These are phyloP conservation scores for Filosporella fistucella DNA, from an alignment of 495 filamentous ascomycete species.

Conservation along the genomic window DNA sequence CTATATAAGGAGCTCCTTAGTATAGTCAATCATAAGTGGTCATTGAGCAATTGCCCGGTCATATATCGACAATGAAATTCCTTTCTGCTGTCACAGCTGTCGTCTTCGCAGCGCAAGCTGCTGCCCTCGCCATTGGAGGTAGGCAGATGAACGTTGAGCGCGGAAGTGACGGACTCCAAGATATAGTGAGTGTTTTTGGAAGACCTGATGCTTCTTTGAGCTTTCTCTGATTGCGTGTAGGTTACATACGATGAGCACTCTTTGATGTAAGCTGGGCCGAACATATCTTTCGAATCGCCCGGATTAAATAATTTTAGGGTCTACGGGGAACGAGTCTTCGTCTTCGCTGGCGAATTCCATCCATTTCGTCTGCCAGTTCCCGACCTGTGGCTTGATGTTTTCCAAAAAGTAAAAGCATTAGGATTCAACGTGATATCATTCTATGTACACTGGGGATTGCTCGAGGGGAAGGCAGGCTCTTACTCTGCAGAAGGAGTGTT, in stretches of 20 bases:
- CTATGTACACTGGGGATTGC: slow-evolving; percentile 74
- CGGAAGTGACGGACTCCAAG: slow-evolving; percentile 19
- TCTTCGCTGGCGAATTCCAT: slow-evolving; percentile 73
- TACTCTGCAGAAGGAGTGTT: slow-evolving; percentile 69
- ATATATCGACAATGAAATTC: slow-evolving; percentile 16
- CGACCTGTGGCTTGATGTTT: slow-evolving; percentile 66
- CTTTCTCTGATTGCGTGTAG: slow-evolving; percentile 20
- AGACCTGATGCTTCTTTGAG: neutral
- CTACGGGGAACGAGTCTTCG: slow-evolving; percentile 63
- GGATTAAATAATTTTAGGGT: too few species aligned
- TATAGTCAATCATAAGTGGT: neutral
- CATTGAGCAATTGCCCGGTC: neutral
- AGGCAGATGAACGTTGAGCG: slow-evolving; percentile 17
- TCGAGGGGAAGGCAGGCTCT: slow-evolving; percentile 66
- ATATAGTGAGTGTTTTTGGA: slow-evolving; percentile 16
- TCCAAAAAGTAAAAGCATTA: slow-evolving; percentile 75
- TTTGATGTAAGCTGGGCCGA: too few species aligned
- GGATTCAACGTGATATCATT: slow-evolving; percentile 76
- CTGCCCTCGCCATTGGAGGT: slow-evolving; percentile 18
- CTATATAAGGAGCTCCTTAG: neutral
- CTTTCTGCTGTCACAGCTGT: slow-evolving; percentile 2
- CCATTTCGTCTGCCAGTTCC: slow-evolving; percentile 64
- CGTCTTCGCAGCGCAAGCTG: slow-evolving; percentile 17
- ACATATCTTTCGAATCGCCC: too few species aligned
- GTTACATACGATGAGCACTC: slow-evolving; percentile 77